Base-by-base conservation (phyloP, 2,329 filamentous ascomycete species). In the Drechslera avenae region DNA sequence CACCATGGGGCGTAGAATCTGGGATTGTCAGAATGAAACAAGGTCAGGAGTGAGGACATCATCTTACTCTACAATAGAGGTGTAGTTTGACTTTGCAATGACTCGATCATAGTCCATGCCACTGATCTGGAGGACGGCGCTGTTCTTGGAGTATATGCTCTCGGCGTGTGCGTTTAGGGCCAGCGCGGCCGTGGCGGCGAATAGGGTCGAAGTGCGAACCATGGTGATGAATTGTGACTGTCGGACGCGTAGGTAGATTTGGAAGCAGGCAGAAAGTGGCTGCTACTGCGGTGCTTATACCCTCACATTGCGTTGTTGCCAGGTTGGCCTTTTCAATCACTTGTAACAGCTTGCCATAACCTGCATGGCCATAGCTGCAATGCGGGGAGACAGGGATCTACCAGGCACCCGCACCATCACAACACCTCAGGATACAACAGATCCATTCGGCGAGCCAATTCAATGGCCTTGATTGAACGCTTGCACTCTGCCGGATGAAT, bases 1-100 rank as follows among this genome's bases (percentile, higher is more conserved):
- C 94, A 97, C 93, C 93, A 97, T 18, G 93, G 93, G 7, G 93
- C 93, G 69, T 96, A 97, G 82, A 97, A 97, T 76, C 92, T 90
- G 82, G 82, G 86, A 60, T 31, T 26, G 46, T 62, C 31, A 59
- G 50, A 30, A 33, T 21, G 19, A 33, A 18, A 16, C 7, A 18
- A 30, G 42, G 42, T 31, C 26, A 37, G 8, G 21, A 40, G 23
- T 36, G 33, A 23, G 5, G 34, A 32, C 4, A 36, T 43, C 4
- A 36, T 43, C 72, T 67, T 68, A 75, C 73, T 76, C 74, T 50
- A 75, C 67, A 50, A 75, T 75, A 70, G 91, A 91, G 34, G 91
- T 95, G 75, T 97, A 82, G 71, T 97, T 97, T 21, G 91, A 96
- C 69, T 90, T 86, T 39, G 88, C 85, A 73, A 99, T 91, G 60